Evolutionary conservation across 2,329 filamentous ascomycete genomes (phyloP).

Genomic region (Fusarium kyushuense): DNA sequence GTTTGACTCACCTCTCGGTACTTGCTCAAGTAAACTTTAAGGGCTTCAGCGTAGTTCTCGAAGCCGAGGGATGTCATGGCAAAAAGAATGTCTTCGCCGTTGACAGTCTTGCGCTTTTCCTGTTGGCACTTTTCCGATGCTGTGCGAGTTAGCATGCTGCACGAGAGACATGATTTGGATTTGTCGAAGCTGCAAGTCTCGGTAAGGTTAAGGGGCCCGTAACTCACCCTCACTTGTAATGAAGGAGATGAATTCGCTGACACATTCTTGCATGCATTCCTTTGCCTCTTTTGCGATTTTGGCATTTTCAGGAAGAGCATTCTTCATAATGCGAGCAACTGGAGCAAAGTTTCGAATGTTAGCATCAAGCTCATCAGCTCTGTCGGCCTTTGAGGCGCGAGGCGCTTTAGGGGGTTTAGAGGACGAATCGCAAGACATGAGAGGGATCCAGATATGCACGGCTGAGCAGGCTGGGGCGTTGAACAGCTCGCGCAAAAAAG

Average conservation of each 20-base stretch:
- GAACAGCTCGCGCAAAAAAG: slow-evolving; percentile 46
- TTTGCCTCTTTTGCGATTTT: slow-evolving; percentile 99
- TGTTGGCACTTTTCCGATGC: slow-evolving; percentile 99
- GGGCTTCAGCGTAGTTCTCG: slow-evolving; percentile 97
- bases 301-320: slow-evolving; percentile 94
- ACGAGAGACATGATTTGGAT: slow-evolving; percentile 35
- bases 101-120: slow-evolving; percentile 99
- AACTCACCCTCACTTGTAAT: slow-evolving; percentile 97
- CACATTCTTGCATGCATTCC: slow-evolving; percentile 99
- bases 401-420: slow-evolving; percentile 63
- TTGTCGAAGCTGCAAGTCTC: slow-evolving; percentile 22
- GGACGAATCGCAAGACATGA: slow-evolving; percentile 72
- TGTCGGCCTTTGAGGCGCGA: slow-evolving; percentile 62
- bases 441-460: slow-evolving; percentile 56
- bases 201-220: slow-evolving; percentile 2
- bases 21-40: slow-evolving; percentile 98
- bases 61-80: slow-evolving; percentile 99
- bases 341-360: slow-evolving; percentile 92
- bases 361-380: slow-evolving; percentile 77
- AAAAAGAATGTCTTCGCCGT: slow-evolving; percentile 98
- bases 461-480: slow-evolving; percentile 48
- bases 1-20: slow-evolving; percentile 87
- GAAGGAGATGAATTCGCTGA: slow-evolving; percentile 99
- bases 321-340: slow-evolving; percentile 99
- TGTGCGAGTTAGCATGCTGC: slow-evolving; percentile 56